phyloP scores from a whole-genome alignment of 106 monocot genomes.

The Cymbidium sinense region DNA sequence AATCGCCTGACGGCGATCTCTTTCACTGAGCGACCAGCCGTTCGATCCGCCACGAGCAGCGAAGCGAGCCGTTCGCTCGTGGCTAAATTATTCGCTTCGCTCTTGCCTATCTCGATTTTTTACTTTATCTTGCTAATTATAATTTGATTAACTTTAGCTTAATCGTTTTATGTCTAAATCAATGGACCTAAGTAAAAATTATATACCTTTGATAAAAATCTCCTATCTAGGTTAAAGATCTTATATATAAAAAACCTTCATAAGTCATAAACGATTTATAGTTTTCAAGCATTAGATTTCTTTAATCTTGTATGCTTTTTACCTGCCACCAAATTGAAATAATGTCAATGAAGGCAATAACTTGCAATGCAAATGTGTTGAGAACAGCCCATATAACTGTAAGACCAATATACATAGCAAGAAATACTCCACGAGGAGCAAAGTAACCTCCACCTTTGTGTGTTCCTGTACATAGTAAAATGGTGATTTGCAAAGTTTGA shows the following conservation, averaged over 20 bases:
- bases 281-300: not conserved
- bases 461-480: slow-evolving; percentile 68
- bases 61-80: too few species aligned
- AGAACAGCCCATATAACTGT: slow-evolving; percentile 77
- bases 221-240: too few species aligned
- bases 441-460: slow-evolving; percentile 76
- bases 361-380: slow-evolving; percentile 79
- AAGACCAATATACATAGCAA: slow-evolving; percentile 62
- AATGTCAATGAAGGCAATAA: slow-evolving; percentile 69
- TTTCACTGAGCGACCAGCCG: too few species aligned
- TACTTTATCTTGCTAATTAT: too few species aligned
- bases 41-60: too few species aligned
- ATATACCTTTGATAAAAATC: too few species aligned
- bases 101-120: too few species aligned
- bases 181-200: too few species aligned
- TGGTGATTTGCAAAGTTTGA: slow-evolving; percentile 73
- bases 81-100: too few species aligned
- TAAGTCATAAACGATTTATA: not conserved
- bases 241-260: not conserved
- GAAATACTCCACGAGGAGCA: slow-evolving; percentile 66
- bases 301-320: not conserved
- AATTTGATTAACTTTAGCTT: too few species aligned
- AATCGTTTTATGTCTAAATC: too few species aligned
- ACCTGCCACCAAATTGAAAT: slow-evolving; percentile 94
- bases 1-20: too few species aligned